Base-by-base conservation (phyloP, 202 grass and related monocot genomes). In the Cymbopogon flexuosus region DNA sequence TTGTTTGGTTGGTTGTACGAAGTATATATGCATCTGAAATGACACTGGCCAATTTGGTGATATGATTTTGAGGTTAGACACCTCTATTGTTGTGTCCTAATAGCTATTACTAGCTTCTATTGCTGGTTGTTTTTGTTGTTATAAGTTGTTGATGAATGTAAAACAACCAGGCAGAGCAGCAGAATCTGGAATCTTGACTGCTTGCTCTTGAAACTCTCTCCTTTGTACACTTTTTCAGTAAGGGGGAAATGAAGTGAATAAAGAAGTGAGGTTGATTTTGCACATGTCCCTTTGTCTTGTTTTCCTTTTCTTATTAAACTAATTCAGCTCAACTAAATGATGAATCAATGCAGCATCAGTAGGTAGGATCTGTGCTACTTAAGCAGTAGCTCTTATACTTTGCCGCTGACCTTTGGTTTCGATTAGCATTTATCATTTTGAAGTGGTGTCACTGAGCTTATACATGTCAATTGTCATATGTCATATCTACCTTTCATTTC, bases 11-110 rank as follows among this genome's bases (percentile, higher is more conserved):
- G 63, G 52, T 70, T 70, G 23, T 70, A 60, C 37, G 70, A 68
- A 36, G 42, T 88, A 70, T 75, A 84, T 84, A 77, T 56, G 62
- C 4, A 39, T 49, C 30, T 78, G 71, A 78, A 78, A 67, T 30
- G 21, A 54, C 52, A 35, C 29, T 36, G 27, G 31, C 43, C 24
- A 64, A 51, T 68, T 75, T 31, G 33, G 70, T 52, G 37, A 57
- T 58, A 34, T 3, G 31, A 24, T 19, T 80, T 23, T 30, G 34
- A 65, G 29, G 61, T 76, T 67, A 60, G 31, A 63, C 27, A 84
- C 24, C 21, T 68, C 18, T 57, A 12, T 56, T 76, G 29, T 77
- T 73, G 46, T 10, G 23, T 79, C 10, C 29, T 67, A 37, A 11
- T 13, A 67, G 43, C 10, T 58, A 8, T 41, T 11, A 58, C 62